A percentile compares a stretch with the other conserved stretches of the same genome.
Conservation (phyloP, 2,329 filamentous ascomycete species). For the Colletotrichum eleusines region DNA sequence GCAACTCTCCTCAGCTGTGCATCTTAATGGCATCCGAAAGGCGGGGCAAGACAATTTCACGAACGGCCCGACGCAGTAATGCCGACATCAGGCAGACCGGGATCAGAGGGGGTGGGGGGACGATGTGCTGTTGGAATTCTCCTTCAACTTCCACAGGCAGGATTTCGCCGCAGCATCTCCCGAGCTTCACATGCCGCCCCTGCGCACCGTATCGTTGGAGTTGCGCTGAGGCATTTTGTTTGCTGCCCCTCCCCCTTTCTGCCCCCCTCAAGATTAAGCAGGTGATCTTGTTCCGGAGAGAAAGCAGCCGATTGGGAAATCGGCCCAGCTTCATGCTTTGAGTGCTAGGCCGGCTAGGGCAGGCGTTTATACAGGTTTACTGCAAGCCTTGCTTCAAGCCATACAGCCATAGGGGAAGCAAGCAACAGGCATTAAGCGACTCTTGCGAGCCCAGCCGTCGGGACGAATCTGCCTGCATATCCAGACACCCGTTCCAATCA, state of each 20-base stretch:
- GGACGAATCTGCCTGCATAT: neutral
- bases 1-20: too few species aligned
- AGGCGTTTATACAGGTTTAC: neutral
- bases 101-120: neutral
- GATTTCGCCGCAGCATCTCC: neutral
- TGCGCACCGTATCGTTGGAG: neutral
- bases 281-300: neutral
- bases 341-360: neutral
- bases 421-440: neutral
- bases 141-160: neutral
- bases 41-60: neutral
- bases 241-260: too few species aligned
- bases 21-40: neutral
- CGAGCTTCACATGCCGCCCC: constrained; percentile 1
- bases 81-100: neutral
- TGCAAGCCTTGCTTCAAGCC: neutral
- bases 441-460: neutral
- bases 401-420: neutral
- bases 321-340: neutral
- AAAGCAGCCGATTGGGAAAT: neutral
- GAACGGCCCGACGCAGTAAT: neutral
- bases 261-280: neutral
- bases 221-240: constrained; percentile 1
- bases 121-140: neutral
- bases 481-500: neutral